These are phyloP conservation scores for Erythrobasidium yunnanense DNA, from an alignment of 768 basidiomycete species.

Conservation along the genomic window DNA sequence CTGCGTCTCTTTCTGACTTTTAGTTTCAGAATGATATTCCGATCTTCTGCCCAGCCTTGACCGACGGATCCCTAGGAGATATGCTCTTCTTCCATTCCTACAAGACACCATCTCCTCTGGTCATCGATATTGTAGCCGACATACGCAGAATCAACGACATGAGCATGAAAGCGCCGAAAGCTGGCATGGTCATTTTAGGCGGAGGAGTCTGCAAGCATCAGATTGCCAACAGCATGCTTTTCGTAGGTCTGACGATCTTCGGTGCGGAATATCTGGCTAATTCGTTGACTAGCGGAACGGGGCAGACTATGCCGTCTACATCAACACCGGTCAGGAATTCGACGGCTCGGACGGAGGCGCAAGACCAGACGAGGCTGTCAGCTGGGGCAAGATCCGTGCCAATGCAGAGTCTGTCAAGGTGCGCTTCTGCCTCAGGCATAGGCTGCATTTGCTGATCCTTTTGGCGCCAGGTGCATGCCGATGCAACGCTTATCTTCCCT, in stretches of 20 bases:
- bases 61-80: conserved; percentile 94
- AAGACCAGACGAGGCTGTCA: conserved; percentile 90
- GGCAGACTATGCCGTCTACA: conserved; percentile 92
- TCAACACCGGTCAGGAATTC: conserved; percentile 98
- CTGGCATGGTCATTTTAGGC: conserved; percentile 95
- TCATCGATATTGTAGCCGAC: conserved; percentile 87
- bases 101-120: conserved; percentile 45
- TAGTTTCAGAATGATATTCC: conserved; percentile 93
- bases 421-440: neutral
- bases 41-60: conserved; percentile 94
- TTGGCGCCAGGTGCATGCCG: conserved; percentile 50
- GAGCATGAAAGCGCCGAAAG: conserved; percentile 73
- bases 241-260: conserved; percentile 50
- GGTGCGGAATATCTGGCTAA: conserved; percentile 9
- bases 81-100: conserved; percentile 99
- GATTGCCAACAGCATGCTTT: conserved; percentile 99
- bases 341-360: conserved; percentile 98
- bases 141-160: conserved; percentile 85
- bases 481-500: conserved; percentile 92
- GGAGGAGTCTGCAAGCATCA: conserved; percentile 99
- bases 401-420: conserved; percentile 49
- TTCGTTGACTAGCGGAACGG: conserved; percentile 65
- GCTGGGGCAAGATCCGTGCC: conserved; percentile 94
- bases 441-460: neutral
- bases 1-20: neutral